phyloP scores from a whole-genome alignment of 495 filamentous ascomycete genomes.

The Aspergillus diversus region DNA sequence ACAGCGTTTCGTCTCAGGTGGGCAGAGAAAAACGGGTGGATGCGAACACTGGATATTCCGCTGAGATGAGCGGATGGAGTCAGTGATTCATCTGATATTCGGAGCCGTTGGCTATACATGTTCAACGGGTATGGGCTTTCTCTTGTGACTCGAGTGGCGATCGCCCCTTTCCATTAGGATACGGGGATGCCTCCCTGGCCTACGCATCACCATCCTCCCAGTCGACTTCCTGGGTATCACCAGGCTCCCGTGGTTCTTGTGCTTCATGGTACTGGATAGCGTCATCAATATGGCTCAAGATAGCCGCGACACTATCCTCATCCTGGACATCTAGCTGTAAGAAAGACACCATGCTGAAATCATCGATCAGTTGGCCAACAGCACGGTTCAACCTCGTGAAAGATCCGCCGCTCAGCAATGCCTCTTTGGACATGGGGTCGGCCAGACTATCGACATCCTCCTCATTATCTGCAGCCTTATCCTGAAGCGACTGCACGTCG shows the following conservation, averaged over 20 bases:
- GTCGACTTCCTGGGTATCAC: conserved; percentile 74
- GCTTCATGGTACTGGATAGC: conserved; percentile 95
- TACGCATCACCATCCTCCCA: conserved; percentile 52
- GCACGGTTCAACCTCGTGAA: conserved; percentile 81
- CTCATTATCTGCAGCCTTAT: conserved; percentile 41
- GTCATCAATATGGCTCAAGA: conserved; percentile 98
- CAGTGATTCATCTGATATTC: no score
- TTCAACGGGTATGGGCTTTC: no score
- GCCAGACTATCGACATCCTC: conserved; percentile 23
- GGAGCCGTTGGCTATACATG: no score
- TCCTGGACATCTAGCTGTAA: conserved; percentile 86
- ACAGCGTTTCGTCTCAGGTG: no score
- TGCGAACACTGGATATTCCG: no score
- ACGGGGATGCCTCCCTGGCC: no score
- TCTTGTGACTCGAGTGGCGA: no score
- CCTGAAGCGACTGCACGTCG: conserved; percentile 75
- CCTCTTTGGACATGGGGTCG: conserved; percentile 62
- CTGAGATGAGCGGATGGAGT: no score
- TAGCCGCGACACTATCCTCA: conserved; percentile 87
- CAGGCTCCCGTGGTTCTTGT: conserved; percentile 87
- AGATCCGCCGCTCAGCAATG: conserved; percentile 75
- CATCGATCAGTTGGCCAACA: conserved; percentile 88
- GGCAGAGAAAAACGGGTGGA: no score
- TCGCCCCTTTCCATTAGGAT: no score
- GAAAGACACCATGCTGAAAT: conserved; percentile 97